phyloP scores from a whole-genome alignment of 2,329 filamentous ascomycete genomes.

The Amauroascus verrucosus region DNA sequence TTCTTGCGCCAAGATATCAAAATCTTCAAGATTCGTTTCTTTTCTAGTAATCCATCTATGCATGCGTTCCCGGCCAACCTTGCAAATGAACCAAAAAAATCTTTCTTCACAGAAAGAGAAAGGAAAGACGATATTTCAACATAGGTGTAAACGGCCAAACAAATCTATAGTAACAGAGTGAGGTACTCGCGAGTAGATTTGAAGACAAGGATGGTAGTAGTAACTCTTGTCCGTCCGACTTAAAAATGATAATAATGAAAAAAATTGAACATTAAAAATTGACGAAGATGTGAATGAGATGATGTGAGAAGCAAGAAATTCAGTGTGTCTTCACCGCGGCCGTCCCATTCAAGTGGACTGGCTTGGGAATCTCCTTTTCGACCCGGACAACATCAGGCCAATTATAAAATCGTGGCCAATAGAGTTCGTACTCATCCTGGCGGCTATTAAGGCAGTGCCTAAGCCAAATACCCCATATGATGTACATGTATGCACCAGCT shows the following conservation, averaged over 20 bases:
- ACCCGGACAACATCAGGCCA: constrained; percentile 45
- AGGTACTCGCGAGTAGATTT: background rate
- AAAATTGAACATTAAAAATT: background rate
- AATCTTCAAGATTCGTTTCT: no score
- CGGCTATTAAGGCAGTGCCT: constrained; percentile 63
- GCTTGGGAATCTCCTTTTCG: constrained; percentile 12
- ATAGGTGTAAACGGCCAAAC: background rate
- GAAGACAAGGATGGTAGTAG: background rate
- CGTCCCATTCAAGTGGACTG: constrained; percentile 5
- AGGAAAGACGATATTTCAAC: no score
- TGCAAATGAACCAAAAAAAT: no score
- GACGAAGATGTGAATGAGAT: background rate
- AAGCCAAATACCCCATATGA: constrained; percentile 74
- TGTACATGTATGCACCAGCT: constrained; percentile 72
- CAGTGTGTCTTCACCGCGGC: constrained; percentile 10
- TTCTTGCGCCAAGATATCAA: no score
- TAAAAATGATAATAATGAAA: background rate
- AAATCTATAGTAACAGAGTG: background rate
- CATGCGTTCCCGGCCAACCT: no score
- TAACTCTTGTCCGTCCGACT: background rate
- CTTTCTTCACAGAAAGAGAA: no score
- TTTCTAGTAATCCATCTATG: no score
- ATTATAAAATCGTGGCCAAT: constrained; percentile 55
- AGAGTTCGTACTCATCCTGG: constrained; percentile 59
- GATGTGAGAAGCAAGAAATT: background rate